phyloP scores from a whole-genome alignment of 208 protist genomes.

The Trypanosoma mega region DNA sequence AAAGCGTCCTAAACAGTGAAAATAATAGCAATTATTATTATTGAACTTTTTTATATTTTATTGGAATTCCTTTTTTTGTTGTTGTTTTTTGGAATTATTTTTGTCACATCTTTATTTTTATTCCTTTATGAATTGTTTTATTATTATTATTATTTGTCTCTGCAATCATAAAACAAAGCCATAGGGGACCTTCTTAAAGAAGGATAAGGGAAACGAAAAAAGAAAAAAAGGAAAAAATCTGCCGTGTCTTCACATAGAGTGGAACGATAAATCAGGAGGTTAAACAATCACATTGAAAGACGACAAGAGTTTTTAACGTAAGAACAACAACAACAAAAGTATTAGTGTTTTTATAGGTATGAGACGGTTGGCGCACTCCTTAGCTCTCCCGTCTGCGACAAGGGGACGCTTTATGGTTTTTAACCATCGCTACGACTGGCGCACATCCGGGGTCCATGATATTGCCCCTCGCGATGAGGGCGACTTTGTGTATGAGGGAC shows the following conservation, averaged over 20 bases:
- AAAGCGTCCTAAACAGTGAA: too few species aligned
- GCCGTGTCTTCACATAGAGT: slow-evolving; percentile 2
- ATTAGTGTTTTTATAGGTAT: slow-evolving; percentile 1
- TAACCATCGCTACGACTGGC: slow-evolving; percentile 66
- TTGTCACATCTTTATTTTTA: too few species aligned
- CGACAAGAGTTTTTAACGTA: background rate
- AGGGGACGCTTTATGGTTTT: slow-evolving; percentile 38
- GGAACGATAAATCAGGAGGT: too few species aligned
- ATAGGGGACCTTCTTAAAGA: too few species aligned
- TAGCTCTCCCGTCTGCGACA: background rate
- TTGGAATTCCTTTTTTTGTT: too few species aligned
- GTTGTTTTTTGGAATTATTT: too few species aligned
- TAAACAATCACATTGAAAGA: background rate
- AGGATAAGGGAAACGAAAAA: slow-evolving; percentile 22
- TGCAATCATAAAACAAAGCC: too few species aligned
- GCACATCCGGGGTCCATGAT: slow-evolving; percentile 81
- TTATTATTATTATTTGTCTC: too few species aligned
- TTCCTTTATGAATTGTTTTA: too few species aligned
- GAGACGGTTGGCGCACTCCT: slow-evolving; percentile 8
- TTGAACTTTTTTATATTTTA: too few species aligned
- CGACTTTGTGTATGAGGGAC: slow-evolving; percentile 78
- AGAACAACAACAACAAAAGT: background rate
- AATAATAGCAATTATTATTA: too few species aligned
- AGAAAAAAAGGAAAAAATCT: slow-evolving; percentile 15
- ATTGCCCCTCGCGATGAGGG: slow-evolving; percentile 70